Base-by-base conservation (phyloP, 2,329 filamentous ascomycete species). In the Claviceps humidiphila region DNA sequence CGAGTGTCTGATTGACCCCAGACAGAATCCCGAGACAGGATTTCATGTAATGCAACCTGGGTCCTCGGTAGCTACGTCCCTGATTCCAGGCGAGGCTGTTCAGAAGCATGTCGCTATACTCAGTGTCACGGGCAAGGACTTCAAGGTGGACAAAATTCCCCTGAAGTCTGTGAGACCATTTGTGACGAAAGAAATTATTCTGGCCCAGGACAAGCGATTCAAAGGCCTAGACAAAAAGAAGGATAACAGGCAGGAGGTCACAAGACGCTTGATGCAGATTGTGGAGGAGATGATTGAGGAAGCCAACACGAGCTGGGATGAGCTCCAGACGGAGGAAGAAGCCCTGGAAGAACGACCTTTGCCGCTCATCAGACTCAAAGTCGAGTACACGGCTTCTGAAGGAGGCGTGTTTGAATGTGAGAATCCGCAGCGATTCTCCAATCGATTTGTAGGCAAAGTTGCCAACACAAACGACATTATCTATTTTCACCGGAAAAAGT, bases 1-100 rank as follows among this genome's bases (percentile, higher is more conserved):
- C 63, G 91, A 98, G 66, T 98, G 93, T 63, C 66, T 91, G 7
- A 95, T 98, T 57, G 83, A 95, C 45, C 93, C 93, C 0, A 72
- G 74, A 1, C 74, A 82, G 47, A 98, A 97, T 60, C 80, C 86
- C 0, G 89, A 95, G 62, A 95, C 85, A 47, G 85, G 85, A 0
- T 98, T 98, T 60, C 82, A 93, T 59, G 91, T 98, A 57, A 96
- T 98, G 81, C 93, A 98, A 62, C 93, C 93, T 0, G 93, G 93
- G 0, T 98, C 93, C 0, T 97, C 93, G 0, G 85, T 98, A 0
- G 93, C 91, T 0, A 98, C 93, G 1, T 97, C 93, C 0, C 73
- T 98, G 0, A 83, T 93, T 8, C 85, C 87, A 0, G 90, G 90
- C 30, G 93, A 98, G 68, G 87, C 93, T 0, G 88, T 89, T 1